These are phyloP conservation scores for Cyberlindnera subsufficiens DNA, from an alignment of 805 yeast species.

Conservation along the genomic window DNA sequence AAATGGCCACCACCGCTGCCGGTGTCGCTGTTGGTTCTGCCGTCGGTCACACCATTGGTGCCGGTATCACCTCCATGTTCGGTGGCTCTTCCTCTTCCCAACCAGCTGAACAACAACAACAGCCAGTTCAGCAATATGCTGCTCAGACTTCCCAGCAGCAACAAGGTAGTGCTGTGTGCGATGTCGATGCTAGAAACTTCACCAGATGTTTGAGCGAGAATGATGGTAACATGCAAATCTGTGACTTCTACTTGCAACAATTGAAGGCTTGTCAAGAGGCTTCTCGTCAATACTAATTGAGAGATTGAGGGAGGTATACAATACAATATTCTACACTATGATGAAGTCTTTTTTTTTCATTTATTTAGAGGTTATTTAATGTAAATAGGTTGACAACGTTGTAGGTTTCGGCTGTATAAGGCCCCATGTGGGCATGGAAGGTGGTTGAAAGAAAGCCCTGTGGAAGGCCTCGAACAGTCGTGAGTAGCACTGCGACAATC, in stretches of 20 bases:
- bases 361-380: too few species aligned
- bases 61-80: slow-evolving; percentile 85
- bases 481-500: too few species aligned
- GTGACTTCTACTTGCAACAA: slow-evolving; percentile 96
- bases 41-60: slow-evolving; percentile 94
- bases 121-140: slow-evolving; percentile 34
- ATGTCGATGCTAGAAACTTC: slow-evolving; percentile 88
- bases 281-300: slow-evolving; percentile 62
- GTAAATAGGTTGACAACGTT: too few species aligned
- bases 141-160: slow-evolving; percentile 33
- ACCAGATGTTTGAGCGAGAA: slow-evolving; percentile 94
- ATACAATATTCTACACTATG: too few species aligned
- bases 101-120: slow-evolving; percentile 39
- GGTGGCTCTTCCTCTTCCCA: slow-evolving; percentile 63
- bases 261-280: slow-evolving; percentile 97
- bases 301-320: not conserved
- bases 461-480: too few species aligned
- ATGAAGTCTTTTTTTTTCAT: too few species aligned
- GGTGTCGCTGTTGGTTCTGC: slow-evolving; percentile 99
- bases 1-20: slow-evolving; percentile 98
- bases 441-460: too few species aligned
- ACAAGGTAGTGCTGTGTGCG: slow-evolving; percentile 55
- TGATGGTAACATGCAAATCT: slow-evolving; percentile 92
- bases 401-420: too few species aligned
- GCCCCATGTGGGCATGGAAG: too few species aligned